Conservation (phyloP, 805 yeast species). For the Candida nemodendra region DNA sequence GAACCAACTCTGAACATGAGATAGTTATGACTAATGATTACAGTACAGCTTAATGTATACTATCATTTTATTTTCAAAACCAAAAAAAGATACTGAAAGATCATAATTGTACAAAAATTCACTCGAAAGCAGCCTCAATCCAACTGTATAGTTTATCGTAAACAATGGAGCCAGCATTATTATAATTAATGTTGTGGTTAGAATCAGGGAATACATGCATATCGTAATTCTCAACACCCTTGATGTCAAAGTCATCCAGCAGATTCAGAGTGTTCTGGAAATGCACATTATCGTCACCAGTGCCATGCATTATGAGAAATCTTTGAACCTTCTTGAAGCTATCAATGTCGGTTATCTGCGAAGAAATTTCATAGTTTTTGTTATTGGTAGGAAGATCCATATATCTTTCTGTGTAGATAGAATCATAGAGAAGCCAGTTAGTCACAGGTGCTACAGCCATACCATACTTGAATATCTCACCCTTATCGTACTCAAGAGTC, state of each 20-base stretch:
- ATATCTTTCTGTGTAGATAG: slow-evolving; percentile 77
- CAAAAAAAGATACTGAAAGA: no score
- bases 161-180: slow-evolving; percentile 75
- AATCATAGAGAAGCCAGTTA: slow-evolving; percentile 71
- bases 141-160: slow-evolving; percentile 69
- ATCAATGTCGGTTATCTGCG: slow-evolving; percentile 41
- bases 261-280: slow-evolving; percentile 65
- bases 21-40: no score
- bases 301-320: slow-evolving; percentile 75
- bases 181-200: slow-evolving; percentile 76
- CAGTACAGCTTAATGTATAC: no score
- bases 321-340: slow-evolving; percentile 49
- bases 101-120: no score
- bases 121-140: slow-evolving; percentile 58
- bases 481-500: slow-evolving; percentile 65
- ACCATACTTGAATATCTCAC: slow-evolving; percentile 66
- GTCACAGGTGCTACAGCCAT: slow-evolving; percentile 87
- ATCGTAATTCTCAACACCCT: slow-evolving; percentile 70
- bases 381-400: slow-evolving; percentile 57
- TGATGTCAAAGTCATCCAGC: slow-evolving; percentile 54
- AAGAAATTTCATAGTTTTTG: slow-evolving; percentile 46
- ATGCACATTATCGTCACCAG: slow-evolving; percentile 85
- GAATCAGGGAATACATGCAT: slow-evolving; percentile 90
- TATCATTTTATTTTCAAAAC: no score
- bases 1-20: no score